Percentiles rank a stretch among this genome's conserved stretches.
Conservation (phyloP, 441 rosid genomes). For the Viola pubescens region DNA sequence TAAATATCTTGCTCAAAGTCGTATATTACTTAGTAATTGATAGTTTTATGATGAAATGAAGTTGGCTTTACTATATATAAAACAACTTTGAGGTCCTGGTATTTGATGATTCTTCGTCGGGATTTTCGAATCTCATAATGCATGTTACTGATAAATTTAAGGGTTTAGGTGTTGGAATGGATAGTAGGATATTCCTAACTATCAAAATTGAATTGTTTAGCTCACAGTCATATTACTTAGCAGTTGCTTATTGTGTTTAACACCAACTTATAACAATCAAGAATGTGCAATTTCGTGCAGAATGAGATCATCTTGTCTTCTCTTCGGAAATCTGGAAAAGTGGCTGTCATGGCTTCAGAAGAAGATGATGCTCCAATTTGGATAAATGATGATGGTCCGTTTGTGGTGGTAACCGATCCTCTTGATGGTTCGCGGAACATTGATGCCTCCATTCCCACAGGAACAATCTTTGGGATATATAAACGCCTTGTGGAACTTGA, state of each 20-base stretch:
- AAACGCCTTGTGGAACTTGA: constrained; percentile 67
- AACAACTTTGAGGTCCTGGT: too few relatives aligned
- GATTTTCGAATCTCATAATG: background rate
- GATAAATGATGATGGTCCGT: constrained; percentile 62
- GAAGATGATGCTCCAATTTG: constrained; percentile 75
- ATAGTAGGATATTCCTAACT: background rate
- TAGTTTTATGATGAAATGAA: background rate
- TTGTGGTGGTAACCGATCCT: constrained; percentile 86
- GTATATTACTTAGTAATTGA: background rate
- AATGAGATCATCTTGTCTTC: constrained; percentile 73
- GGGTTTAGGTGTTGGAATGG: background rate
- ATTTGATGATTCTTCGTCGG: too few relatives aligned
- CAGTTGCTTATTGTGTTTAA: background rate
- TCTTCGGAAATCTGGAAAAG: constrained; percentile 74
- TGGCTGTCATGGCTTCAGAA: constrained; percentile 90
- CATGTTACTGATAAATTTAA: background rate
- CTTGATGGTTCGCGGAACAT: constrained; percentile 91
- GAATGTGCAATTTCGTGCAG: constrained; percentile 33
- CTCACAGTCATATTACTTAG: background rate
- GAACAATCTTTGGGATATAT: constrained; percentile 82
- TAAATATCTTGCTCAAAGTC: background rate
- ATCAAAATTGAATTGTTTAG: background rate
- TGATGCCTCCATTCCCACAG: constrained; percentile 90
- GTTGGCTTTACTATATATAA: too few relatives aligned
- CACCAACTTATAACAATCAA: background rate